These are phyloP conservation scores for Microbotryum saponariae DNA, from an alignment of 1,284 basidiomycete species.

Conservation along the genomic window DNA sequence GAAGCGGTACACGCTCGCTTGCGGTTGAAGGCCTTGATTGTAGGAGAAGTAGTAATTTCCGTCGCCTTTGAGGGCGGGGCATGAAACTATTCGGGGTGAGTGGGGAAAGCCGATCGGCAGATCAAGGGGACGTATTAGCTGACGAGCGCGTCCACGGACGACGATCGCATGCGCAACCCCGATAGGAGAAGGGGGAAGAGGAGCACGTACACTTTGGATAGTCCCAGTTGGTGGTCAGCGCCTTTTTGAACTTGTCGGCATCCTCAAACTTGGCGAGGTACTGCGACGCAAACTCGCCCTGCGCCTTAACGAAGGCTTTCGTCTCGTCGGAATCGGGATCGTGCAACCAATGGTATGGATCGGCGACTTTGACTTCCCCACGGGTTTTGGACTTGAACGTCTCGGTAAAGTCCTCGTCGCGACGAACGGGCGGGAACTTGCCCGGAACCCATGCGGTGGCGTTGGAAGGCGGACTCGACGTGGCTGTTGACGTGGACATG, in stretches of 20 bases:
- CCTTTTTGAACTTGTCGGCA: constrained; percentile 52
- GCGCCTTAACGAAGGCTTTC: constrained; percentile 55
- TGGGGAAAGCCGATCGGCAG: background rate
- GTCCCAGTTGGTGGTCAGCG: constrained; percentile 57
- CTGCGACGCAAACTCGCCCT: constrained; percentile 54
- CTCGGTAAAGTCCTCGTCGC: constrained; percentile 56
- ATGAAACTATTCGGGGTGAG: constrained; percentile 25
- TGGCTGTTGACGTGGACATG: background rate
- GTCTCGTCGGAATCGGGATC: constrained; percentile 50
- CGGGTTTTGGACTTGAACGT: constrained; percentile 56
- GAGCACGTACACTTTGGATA: constrained; percentile 54
- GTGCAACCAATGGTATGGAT: constrained; percentile 53
- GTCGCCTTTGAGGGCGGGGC: constrained; percentile 55
- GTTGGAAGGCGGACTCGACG: no score
- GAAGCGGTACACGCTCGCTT: constrained; percentile 59
- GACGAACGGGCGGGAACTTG: constrained; percentile 44
- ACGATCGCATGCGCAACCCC: background rate
- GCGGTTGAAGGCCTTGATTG: constrained; percentile 34
- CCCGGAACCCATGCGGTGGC: no score
- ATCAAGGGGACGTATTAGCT: background rate
- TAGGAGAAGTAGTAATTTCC: constrained; percentile 56
- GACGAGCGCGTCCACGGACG: background rate
- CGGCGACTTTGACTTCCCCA: constrained; percentile 55
- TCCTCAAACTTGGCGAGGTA: constrained; percentile 58
- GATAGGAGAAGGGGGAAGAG: background rate